Percentiles rank a stretch among this genome's conserved stretches.
Conservation (phyloP, 2,329 filamentous ascomycete species). For the Trichophyton mentagrophytes region DNA sequence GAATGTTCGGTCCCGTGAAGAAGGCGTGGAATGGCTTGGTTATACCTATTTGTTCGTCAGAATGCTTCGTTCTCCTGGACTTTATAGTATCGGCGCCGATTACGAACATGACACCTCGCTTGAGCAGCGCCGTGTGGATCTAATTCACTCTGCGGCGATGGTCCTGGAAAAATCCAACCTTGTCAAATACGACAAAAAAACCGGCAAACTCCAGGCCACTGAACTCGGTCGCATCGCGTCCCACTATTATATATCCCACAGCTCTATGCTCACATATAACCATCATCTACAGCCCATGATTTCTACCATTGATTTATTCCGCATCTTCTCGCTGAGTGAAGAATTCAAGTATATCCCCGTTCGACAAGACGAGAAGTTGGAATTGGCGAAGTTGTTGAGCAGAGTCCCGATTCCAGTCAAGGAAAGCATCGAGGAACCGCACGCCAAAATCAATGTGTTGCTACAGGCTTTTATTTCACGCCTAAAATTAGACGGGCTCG, state of each 20-base stretch:
- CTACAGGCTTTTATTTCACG: constrained; percentile 94
- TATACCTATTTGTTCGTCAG: constrained; percentile 97
- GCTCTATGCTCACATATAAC: constrained; percentile 95
- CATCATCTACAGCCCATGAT: constrained; percentile 87
- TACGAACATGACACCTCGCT: constrained; percentile 85
- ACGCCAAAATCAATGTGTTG: constrained; percentile 96
- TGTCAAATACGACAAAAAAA: constrained; percentile 90
- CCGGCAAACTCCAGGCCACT: constrained; percentile 74
- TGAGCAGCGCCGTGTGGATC: constrained; percentile 93
- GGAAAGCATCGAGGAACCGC: constrained; percentile 90
- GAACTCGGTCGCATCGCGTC: constrained; percentile 92
- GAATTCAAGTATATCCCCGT: constrained; percentile 99
- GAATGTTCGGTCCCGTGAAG: constrained; percentile 80
- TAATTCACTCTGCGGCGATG: constrained; percentile 84
- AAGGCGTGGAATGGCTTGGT: constrained; percentile 97
- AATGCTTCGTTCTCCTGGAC: constrained; percentile 86
- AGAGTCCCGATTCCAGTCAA: constrained; percentile 93
- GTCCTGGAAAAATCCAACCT: constrained; percentile 79
- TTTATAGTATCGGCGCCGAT: constrained; percentile 92
- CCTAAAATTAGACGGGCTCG: constrained; percentile 83
- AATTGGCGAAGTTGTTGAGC: constrained; percentile 79
- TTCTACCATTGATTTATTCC: constrained; percentile 88
- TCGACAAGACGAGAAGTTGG: constrained; percentile 91
- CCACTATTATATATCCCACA: constrained; percentile 96
- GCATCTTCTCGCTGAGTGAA: constrained; percentile 86